Evolutionary conservation across 2,329 filamentous ascomycete species (phyloP), one percentile per base, ranked within the genome.

Genomic region (Epichloe sibirici): DNA sequence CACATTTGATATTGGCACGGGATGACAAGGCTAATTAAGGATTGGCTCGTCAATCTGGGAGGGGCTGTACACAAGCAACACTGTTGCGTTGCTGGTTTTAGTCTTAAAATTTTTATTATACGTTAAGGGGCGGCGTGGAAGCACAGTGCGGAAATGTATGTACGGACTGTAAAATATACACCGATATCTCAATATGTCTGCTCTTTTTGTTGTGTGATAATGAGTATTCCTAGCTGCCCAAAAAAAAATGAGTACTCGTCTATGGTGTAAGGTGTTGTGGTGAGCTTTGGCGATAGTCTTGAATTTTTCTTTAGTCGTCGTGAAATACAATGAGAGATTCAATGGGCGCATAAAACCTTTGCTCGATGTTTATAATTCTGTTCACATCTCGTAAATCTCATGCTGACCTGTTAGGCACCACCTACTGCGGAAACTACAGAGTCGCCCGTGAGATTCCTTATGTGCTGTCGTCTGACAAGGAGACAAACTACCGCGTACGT

Each of bases 91-190:
- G 15, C 34, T 51, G 40, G 35, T 49, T 54, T 45, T 45, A 38
- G n/a, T 45, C 21, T 51, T 45, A 48, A 43, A 45, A 11, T 25
- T 39, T 49, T 54, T 51, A 51, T 54, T 54, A 37, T 47, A 48
- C 42, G 40, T 12, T 34, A 6, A 12, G 34, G 49, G 17, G 40
- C 23, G 48, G 52, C 39, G 45, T 44, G 45, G 25, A 12, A 35
- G 37, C n/a, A 23, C 25, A 31, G 31, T 48, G 39, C 15, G 52
- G 49, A 49, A 51, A 45, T 54, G 49, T 54, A 49, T 42, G 45
- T 37, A 45, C 17, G 52, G 52, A 48, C 42, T 51, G 48, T 35
- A 49, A 49, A 54, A 49, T 51, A 25, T 43, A 48, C 40, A 15
- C 17, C 13, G 28, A 48, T 31, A 31, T 31, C 9, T 11, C 28